Percentiles rank a stretch among this genome's conserved stretches.
Evolutionary conservation across 352 stramenopile species (phyloP).

Genomic region (Thalassiosira sp.): DNA sequence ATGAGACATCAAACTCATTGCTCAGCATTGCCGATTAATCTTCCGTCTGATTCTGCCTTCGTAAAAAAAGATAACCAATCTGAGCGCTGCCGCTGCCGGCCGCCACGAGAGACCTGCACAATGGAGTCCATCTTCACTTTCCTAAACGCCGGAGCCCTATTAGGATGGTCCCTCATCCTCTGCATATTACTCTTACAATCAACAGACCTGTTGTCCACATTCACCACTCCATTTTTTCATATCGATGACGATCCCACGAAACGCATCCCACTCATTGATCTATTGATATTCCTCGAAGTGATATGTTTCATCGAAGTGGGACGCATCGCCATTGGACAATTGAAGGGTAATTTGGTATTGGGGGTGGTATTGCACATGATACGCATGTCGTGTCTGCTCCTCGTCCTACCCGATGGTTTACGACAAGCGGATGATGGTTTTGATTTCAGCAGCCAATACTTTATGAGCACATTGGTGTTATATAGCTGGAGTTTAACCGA

Average conservation of each 20-base stretch:
- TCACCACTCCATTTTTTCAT: slow-evolving; percentile 19
- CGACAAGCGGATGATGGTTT: not conserved
- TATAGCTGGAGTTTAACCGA: slow-evolving; percentile 58
- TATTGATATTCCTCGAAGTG: slow-evolving; percentile 42
- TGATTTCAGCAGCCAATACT: not conserved
- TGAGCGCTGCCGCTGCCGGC: no score
- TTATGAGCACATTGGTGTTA: slow-evolving; percentile 34
- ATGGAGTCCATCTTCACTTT: slow-evolving; percentile 38
- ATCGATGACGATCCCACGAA: not conserved
- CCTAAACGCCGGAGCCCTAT: slow-evolving; percentile 32
- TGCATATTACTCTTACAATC: slow-evolving; percentile 12
- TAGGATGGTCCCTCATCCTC: slow-evolving; percentile 41
- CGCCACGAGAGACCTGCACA: no score
- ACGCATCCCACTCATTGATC: slow-evolving; percentile 15
- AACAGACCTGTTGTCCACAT: slow-evolving; percentile 13
- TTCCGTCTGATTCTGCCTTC: no score
- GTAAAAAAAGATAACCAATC: no score
- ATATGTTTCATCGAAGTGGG: slow-evolving; percentile 66
- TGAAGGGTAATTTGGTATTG: slow-evolving; percentile 58
- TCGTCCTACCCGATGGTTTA: slow-evolving; percentile 34
- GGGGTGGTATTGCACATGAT: slow-evolving; percentile 55
- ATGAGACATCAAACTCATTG: no score
- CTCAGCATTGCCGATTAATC: no score
- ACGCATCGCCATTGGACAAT: slow-evolving; percentile 53
- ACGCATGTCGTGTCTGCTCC: slow-evolving; percentile 36